Evolutionary conservation across 441 rosid genomes (phyloP), one percentile per base, ranked within the genome.

Genomic region (Erodium moschatum): DNA sequence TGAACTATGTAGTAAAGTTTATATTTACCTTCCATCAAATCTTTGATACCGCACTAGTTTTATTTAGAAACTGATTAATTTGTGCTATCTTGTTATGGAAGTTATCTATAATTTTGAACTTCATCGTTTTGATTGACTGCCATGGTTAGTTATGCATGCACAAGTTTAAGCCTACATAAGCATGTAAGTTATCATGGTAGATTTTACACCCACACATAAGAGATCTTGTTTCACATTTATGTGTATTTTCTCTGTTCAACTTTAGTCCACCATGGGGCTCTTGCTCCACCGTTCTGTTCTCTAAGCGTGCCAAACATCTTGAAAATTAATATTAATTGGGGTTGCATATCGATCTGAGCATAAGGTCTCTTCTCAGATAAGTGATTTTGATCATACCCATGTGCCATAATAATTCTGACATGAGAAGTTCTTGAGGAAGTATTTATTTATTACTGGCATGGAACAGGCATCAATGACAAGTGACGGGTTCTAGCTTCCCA

Each of bases 1-100:
- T 38, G 27, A 31, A 68, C 35, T 21, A 52, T 21, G 42, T 18
- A 20, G 21, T 24, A 44, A 24, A 24, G 35, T 69, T 42, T 60
- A 19, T 12, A 44, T 6, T 65, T 58, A 65, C 61, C 65, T 46
- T 48, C 42, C 42, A 6, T 58, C 42, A 8, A 77, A 63, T 52
- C 60, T 27, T 63, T 19, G 24, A 20, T 18, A 20, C 18, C 64
- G 21, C 29, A 11, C 29, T 60, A 21, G 29, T 10, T 60, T 21
- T 21, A 60, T 60, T 60, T 58, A 15, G 62, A 24, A 24, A 24
- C 27, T 24, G 27, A 24, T 0, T 52, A 5, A 6, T 6, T 40
- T 52, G 62, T 18, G 62, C 62, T 18, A 15, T 54, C 21, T 16
- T 54, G 62, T 3, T 18, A 54, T 54, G 62, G 8, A 16, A 54